These are phyloP conservation scores for Cladosporium sp. DNA, from an alignment of 2,329 filamentous ascomycete genomes.

Conservation along the genomic window DNA sequence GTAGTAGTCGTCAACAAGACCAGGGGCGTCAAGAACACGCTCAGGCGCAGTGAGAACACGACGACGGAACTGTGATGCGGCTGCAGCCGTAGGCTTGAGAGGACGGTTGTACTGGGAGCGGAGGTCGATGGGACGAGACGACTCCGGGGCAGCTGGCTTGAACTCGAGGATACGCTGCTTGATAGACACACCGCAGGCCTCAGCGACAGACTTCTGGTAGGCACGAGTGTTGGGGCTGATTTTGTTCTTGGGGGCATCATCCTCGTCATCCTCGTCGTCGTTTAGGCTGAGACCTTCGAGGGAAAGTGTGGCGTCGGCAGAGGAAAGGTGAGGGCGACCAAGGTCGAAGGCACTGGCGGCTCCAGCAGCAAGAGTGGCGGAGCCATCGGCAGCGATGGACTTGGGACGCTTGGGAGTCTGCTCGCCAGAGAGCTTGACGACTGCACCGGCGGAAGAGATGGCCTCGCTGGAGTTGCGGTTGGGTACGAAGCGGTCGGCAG, in stretches of 20 bases:
- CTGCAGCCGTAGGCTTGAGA: slow-evolving; percentile 72
- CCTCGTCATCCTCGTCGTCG: slow-evolving; percentile 65
- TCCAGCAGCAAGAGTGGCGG: slow-evolving; percentile 69
- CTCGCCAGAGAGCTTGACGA: slow-evolving; percentile 77
- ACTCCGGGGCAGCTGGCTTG: slow-evolving; percentile 97
- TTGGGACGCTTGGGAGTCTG: slow-evolving; percentile 65
- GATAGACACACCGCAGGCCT: slow-evolving; percentile 87
- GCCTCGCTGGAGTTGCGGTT: slow-evolving; percentile 89
- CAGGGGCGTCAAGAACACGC: slow-evolving; percentile 92
- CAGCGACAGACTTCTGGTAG: slow-evolving; percentile 88
- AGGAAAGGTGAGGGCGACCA: slow-evolving; percentile 64
- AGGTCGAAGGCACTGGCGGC: slow-evolving; percentile 69
- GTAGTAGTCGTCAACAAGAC: slow-evolving; percentile 97
- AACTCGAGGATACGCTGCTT: slow-evolving; percentile 96
- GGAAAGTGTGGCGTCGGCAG: slow-evolving; percentile 60
- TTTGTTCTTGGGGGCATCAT: slow-evolving; percentile 62
- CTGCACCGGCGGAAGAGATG: slow-evolving; percentile 67
- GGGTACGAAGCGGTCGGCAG: slow-evolving; percentile 90
- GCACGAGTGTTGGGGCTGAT: slow-evolving; percentile 85
- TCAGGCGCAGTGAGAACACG: slow-evolving; percentile 94
- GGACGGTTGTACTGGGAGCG: slow-evolving; percentile 98
- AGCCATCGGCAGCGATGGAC: slow-evolving; percentile 69
- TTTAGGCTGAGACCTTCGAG: slow-evolving; percentile 78
- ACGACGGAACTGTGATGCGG: slow-evolving; percentile 83
- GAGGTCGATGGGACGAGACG: slow-evolving; percentile 96